Evolutionary conservation across 306 rosid species (phyloP).

Genomic region (Prunus campanulata): DNA sequence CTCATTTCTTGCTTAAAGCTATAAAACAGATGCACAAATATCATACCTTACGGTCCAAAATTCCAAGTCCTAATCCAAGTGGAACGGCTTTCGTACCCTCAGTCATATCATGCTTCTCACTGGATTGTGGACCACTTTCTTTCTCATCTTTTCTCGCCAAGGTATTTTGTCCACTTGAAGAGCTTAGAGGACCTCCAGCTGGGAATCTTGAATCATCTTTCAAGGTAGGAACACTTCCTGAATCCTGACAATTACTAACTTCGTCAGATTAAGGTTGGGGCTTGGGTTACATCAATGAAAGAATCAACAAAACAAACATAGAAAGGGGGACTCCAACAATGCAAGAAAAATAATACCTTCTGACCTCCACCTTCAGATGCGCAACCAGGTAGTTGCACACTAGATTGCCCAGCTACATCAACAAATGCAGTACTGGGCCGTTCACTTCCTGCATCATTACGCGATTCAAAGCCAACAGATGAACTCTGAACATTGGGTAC

Average conservation of each 20-base stretch:
- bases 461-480: constrained; percentile 41
- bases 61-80: constrained; percentile 79
- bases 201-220: constrained; percentile 47
- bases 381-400: constrained; percentile 33
- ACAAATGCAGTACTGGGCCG: constrained; percentile 33
- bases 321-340: constrained; percentile 7
- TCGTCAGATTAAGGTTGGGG: constrained; percentile 33
- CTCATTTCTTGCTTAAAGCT: neutral
- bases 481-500: constrained; percentile 43
- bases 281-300: constrained; percentile 27
- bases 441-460: constrained; percentile 41
- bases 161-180: constrained; percentile 43
- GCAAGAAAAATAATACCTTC: constrained; percentile 43
- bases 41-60: constrained; percentile 79
- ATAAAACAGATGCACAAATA: neutral
- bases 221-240: constrained; percentile 40
- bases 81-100: constrained; percentile 64
- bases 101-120: constrained; percentile 40
- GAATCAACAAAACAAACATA: constrained; percentile 3
- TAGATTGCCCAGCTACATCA: constrained; percentile 31
- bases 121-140: constrained; percentile 34
- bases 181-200: constrained; percentile 37
- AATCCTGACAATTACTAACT: constrained; percentile 31
- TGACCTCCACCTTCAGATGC: constrained; percentile 40
- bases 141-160: constrained; percentile 34